A percentile compares a stretch with the other conserved stretches of the same genome.
Evolutionary conservation across 73 alveolate genomes (phyloP).

Genomic region (Paramecium primaurelia): DNA sequence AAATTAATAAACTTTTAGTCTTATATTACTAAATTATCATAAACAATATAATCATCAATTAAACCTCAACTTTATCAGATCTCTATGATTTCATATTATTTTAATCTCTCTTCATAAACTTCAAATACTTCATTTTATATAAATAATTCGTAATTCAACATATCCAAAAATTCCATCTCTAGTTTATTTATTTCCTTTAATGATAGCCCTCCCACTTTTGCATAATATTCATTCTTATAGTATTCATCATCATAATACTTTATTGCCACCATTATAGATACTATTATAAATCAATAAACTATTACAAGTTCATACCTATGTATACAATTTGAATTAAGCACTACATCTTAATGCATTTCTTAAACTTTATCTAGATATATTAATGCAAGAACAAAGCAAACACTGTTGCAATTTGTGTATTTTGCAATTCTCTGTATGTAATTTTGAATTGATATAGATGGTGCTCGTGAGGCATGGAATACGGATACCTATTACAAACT

Average conservation of each 20-base stretch:
- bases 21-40: background rate
- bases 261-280: constrained; percentile 75
- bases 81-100: background rate
- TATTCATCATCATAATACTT: constrained; percentile 77
- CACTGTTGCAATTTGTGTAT: constrained; percentile 69
- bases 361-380: constrained; percentile 73
- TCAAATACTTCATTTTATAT: constrained; percentile 68
- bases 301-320: constrained; percentile 57
- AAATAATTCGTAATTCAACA: constrained; percentile 71
- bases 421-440: constrained; percentile 70
- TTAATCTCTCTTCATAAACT: constrained; percentile 57
- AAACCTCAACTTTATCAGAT: background rate
- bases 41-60: background rate
- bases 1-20: background rate
- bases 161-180: constrained; percentile 72
- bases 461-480: constrained; percentile 58
- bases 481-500: background rate
- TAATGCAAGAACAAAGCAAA: constrained; percentile 62
- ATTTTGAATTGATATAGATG: constrained; percentile 65
- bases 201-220: constrained; percentile 82
- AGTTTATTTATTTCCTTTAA: constrained; percentile 68
- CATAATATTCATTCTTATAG: constrained; percentile 72
- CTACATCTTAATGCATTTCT: constrained; percentile 50
- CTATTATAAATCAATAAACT: constrained; percentile 69
- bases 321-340: constrained; percentile 57